Evolutionary conservation across 73 alveolate species (phyloP).

Genomic region (Diophrys appendiculata): DNA sequence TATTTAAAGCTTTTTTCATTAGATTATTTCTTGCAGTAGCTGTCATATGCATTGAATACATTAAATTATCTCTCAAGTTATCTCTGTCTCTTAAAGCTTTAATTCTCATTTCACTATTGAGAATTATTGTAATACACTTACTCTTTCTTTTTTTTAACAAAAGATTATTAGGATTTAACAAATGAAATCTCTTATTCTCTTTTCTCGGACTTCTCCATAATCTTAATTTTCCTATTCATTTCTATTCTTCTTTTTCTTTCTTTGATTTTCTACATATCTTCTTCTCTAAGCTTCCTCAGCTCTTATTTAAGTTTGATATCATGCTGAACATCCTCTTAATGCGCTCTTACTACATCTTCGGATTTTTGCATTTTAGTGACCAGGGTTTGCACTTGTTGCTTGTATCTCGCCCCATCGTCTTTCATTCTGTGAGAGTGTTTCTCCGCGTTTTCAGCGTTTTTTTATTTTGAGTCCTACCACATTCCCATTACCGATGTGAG

Average conservation of each 20-base stretch:
- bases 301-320: constrained; percentile 14
- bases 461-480: not conserved
- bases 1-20: not conserved
- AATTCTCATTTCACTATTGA: constrained; percentile 8
- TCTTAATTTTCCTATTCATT: constrained; percentile 18
- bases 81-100: constrained; percentile 3
- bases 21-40: not conserved
- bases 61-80: not conserved
- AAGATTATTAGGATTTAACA: not conserved
- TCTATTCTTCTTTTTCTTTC: constrained; percentile 18
- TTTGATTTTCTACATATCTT: constrained; percentile 17
- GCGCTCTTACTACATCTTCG: constrained; percentile 14
- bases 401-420: not conserved
- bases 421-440: not conserved
- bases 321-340: constrained; percentile 14
- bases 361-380: not conserved
- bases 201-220: constrained; percentile 1
- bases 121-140: not conserved
- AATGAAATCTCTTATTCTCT: not conserved
- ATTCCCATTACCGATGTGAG: not conserved
- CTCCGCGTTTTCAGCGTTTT: not conserved
- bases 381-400: not conserved
- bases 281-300: constrained; percentile 21
- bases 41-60: not conserved
- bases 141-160: constrained; percentile 6